phyloP scores from a whole-genome alignment of 2,329 filamentous ascomycete species.

The Neoarthrinium moseri region DNA sequence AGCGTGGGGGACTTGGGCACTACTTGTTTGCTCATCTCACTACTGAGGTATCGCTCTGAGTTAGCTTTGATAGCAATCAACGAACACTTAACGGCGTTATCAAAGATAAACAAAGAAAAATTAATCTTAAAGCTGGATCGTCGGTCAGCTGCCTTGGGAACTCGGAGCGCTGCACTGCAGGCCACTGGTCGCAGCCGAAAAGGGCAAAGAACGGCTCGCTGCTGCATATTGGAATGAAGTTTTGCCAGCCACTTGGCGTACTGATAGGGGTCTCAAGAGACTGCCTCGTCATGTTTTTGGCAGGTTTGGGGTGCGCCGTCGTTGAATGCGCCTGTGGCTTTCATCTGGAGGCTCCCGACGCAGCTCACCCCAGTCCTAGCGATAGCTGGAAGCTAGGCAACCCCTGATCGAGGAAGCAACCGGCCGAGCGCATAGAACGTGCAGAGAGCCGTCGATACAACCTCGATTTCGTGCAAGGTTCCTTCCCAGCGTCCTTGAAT shows the following conservation, averaged over 20 bases:
- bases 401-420: constrained; percentile 15
- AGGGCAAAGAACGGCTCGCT: constrained; percentile 20
- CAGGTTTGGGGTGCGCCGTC: background rate
- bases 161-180: too few species aligned
- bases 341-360: too few species aligned
- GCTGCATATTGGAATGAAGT: constrained; percentile 22
- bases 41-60: too few species aligned
- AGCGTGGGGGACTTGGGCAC: too few species aligned
- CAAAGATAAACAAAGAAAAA: too few species aligned
- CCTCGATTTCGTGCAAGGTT: background rate
- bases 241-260: constrained; percentile 10
- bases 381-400: constrained; percentile 24
- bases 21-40: too few species aligned
- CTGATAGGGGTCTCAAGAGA: background rate
- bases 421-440: constrained; percentile 23
- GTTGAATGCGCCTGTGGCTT: too few species aligned
- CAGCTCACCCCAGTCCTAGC: background rate
- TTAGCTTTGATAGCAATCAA: too few species aligned
- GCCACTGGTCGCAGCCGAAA: constrained; percentile 13
- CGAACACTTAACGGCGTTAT: too few species aligned
- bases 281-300: background rate
- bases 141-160: too few species aligned
- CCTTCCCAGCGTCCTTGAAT: background rate
- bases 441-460: constrained; percentile 20
- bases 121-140: too few species aligned